Conservation (phyloP, 805 yeast genomes). For the Pichia cabralensis region DNA sequence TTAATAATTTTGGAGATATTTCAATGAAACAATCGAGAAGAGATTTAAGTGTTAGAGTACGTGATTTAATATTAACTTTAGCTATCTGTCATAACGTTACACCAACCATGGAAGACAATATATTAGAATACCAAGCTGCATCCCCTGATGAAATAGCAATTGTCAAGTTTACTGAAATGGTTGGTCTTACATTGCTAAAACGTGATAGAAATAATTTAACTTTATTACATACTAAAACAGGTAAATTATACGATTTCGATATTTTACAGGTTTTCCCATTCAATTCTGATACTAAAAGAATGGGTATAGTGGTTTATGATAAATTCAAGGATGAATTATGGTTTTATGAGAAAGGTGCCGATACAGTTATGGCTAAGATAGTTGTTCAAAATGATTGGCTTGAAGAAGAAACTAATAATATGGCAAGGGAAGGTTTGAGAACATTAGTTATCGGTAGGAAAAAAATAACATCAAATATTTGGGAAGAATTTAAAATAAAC, state of each 20-base stretch:
- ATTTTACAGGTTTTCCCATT: conserved; percentile 86
- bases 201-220: conserved; percentile 76
- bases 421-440: conserved; percentile 97
- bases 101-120: conserved; percentile 73
- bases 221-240: conserved; percentile 51
- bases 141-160: conserved; percentile 98
- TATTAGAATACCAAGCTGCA: conserved; percentile 83
- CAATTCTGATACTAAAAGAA: conserved; percentile 89
- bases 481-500: conserved; percentile 51
- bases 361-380: conserved; percentile 78
- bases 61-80: conserved; percentile 71
- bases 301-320: conserved; percentile 82
- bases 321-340: conserved; percentile 55
- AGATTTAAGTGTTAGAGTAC: conserved; percentile 65
- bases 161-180: conserved; percentile 79
- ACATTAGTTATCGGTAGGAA: conserved; percentile 92
- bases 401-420: conserved; percentile 93
- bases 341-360: conserved; percentile 95
- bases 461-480: conserved; percentile 42
- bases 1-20: conserved; percentile 27
- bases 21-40: conserved; percentile 35
- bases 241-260: conserved; percentile 44
- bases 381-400: conserved; percentile 90
- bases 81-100: conserved; percentile 98
- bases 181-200: conserved; percentile 70